Evolutionary conservation across 768 basidiomycete genomes (phyloP).

Genomic region (Tulasnella sp.): DNA sequence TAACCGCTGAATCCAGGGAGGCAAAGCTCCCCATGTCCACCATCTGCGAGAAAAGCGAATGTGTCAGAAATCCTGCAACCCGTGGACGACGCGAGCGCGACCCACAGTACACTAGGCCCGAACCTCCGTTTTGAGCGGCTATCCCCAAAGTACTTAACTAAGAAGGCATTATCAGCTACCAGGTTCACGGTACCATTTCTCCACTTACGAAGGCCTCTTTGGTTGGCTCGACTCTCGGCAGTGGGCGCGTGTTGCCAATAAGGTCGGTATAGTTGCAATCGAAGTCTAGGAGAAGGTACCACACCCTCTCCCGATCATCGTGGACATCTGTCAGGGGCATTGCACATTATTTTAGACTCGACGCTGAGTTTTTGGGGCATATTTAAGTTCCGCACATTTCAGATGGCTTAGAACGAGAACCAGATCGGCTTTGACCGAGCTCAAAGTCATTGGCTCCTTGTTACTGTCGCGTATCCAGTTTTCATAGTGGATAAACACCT

Average conservation of each 20-base stretch:
- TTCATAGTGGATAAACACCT: background rate
- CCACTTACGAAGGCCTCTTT: background rate
- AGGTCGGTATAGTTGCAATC: background rate
- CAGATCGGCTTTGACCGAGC: background rate
- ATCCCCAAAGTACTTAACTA: background rate
- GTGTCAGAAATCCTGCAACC: background rate
- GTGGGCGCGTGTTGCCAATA: background rate
- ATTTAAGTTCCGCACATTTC: background rate
- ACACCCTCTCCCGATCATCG: background rate
- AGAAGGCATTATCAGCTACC: background rate
- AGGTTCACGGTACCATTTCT: background rate
- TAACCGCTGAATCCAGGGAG: background rate
- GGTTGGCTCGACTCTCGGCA: background rate
- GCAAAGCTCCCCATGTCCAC: background rate
- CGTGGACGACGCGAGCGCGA: background rate
- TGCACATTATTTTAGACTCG: background rate
- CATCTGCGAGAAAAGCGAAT: background rate
- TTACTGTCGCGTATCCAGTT: constrained; percentile 2
- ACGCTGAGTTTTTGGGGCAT: background rate
- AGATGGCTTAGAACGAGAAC: background rate
- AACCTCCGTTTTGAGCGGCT: background rate
- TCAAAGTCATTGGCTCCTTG: background rate
- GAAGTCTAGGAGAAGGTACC: background rate
- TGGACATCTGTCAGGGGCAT: background rate
- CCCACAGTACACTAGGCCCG: background rate